Conservation (phyloP, 257 asterid species). For the Ophiorrhiza pumila region DNA sequence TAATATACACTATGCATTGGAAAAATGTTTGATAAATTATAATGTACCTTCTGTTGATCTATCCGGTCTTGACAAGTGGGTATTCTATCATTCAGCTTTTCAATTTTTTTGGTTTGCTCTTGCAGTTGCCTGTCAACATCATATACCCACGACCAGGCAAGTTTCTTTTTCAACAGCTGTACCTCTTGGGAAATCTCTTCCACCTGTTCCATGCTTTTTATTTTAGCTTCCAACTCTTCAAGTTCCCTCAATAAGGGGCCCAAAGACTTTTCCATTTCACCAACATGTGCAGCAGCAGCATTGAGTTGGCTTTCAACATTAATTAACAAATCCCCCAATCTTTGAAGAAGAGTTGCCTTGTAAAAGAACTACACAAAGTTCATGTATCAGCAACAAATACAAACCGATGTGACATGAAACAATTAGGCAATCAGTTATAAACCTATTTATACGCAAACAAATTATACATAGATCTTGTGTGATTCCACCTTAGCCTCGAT, state of each 20-base stretch:
- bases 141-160: conserved; percentile 96
- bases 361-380: conserved; percentile 67
- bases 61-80: conserved; percentile 65
- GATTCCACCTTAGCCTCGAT: neutral
- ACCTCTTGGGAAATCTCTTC: conserved; percentile 75
- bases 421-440: neutral
- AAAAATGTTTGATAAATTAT: neutral
- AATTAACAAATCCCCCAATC: conserved; percentile 68
- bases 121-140: conserved; percentile 61
- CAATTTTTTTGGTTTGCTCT: conserved; percentile 44
- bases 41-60: conserved; percentile 58
- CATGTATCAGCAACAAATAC: conserved; percentile 11
- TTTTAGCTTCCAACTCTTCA: conserved; percentile 75
- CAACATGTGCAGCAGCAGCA: conserved; percentile 60
- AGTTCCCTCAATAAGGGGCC: conserved; percentile 72
- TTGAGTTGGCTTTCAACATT: conserved; percentile 56
- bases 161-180: conserved; percentile 61
- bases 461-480: neutral
- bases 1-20: neutral
- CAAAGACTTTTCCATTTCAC: conserved; percentile 66
- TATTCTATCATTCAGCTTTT: conserved; percentile 57
- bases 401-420: conserved; percentile 7
- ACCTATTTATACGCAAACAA: neutral
- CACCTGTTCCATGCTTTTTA: conserved; percentile 72
- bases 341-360: conserved; percentile 97